A percentile compares a stretch with the other conserved stretches of the same genome.
phyloP scores from a whole-genome alignment of 2,329 filamentous ascomycete species.

The Xylariaceae sp. region DNA sequence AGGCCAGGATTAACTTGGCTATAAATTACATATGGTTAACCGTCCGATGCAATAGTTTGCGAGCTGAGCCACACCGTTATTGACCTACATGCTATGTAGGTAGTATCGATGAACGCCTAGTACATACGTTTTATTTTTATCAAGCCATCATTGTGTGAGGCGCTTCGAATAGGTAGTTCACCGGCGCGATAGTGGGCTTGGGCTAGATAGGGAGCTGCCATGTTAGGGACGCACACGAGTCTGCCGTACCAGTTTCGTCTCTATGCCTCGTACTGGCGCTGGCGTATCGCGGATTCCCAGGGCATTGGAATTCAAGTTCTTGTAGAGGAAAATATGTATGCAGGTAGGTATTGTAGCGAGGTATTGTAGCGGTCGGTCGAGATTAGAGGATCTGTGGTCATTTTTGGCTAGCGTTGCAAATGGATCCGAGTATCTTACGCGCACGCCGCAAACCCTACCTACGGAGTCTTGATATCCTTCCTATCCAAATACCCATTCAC shows the following conservation, averaged over 20 bases:
- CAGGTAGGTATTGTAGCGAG: neutral
- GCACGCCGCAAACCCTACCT: too few relatives aligned
- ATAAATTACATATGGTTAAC: neutral
- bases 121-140: conserved; percentile 1
- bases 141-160: conserved; percentile 3
- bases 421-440: neutral
- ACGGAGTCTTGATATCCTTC: too few relatives aligned
- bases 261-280: neutral
- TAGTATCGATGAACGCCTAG: neutral
- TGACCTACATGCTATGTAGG: neutral
- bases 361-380: neutral
- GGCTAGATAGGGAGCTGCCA: too few relatives aligned
- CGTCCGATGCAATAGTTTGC: conserved; percentile 14
- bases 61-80: conserved; percentile 3
- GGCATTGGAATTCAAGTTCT: neutral
- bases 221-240: too few relatives aligned
- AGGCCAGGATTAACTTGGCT: too few relatives aligned
- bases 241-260: too few relatives aligned
- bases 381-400: neutral
- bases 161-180: conserved; percentile 7
- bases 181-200: neutral
- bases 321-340: neutral
- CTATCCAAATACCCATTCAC: too few relatives aligned
- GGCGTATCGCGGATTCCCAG: neutral
- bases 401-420: neutral